Evolutionary conservation across 2,329 filamentous ascomycete genomes (phyloP).

Genomic region (Botryotinia globosa): DNA sequence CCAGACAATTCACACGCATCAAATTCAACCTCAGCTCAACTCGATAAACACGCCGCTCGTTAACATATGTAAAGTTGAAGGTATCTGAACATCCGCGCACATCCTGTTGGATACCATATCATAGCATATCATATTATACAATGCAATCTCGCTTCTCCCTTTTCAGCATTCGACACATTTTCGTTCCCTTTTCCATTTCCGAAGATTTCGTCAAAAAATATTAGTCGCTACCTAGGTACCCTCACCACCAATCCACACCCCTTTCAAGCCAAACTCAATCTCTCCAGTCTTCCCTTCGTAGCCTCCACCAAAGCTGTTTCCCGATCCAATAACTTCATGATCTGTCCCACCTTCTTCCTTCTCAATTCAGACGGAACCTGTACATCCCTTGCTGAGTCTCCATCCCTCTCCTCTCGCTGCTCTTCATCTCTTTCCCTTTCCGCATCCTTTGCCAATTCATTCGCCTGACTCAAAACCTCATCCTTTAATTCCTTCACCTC

Average conservation of each 20-base stretch:
- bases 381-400: conserved; percentile 31
- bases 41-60: not conserved
- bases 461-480: conserved; percentile 40
- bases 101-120: not conserved
- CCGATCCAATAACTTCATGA: conserved; percentile 61
- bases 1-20: not conserved
- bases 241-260: not conserved
- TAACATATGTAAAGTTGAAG: not conserved
- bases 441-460: conserved; percentile 22
- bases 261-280: conserved; percentile 42
- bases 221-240: not conserved
- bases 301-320: conserved; percentile 68
- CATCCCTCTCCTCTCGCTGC: conserved; percentile 3
- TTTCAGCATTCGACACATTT: not conserved
- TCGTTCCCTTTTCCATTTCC: too few species aligned
- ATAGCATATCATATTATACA: not conserved
- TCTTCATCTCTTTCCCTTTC: conserved; percentile 2
- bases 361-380: conserved; percentile 58
- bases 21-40: not conserved
- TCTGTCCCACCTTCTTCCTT: conserved; percentile 60
- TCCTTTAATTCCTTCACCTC: conserved; percentile 44
- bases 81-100: conserved; percentile 3
- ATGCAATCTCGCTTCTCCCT: not conserved
- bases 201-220: not conserved
- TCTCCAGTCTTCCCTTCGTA: conserved; percentile 60